phyloP scores from a whole-genome alignment of 73 alveolate species.

The Paramecium sexaurelia region DNA sequence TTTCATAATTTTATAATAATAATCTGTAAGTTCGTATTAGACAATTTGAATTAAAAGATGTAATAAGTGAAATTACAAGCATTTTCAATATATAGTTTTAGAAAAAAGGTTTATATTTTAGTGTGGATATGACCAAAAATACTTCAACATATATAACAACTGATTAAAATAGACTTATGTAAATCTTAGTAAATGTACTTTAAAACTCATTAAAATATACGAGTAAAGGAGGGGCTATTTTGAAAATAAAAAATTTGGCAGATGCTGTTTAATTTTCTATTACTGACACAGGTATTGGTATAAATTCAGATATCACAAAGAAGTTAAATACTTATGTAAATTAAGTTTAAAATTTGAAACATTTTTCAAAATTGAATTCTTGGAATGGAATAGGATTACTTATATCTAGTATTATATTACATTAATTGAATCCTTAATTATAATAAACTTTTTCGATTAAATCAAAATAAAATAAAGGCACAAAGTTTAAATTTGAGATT shows the following conservation, averaged over 20 bases:
- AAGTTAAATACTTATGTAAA: neutral
- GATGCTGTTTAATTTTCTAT: neutral
- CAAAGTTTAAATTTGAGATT: neutral
- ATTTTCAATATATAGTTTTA: neutral
- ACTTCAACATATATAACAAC: neutral
- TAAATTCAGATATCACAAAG: neutral
- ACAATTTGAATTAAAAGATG: neutral
- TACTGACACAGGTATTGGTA: slow-evolving; percentile 31
- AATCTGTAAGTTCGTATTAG: neutral
- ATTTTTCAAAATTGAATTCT: neutral
- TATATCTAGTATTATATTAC: neutral
- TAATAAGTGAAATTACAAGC: neutral
- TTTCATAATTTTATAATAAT: neutral
- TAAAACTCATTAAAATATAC: slow-evolving; percentile 39
- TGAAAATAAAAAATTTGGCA: neutral
- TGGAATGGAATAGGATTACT: slow-evolving; percentile 25
- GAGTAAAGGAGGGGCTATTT: neutral
- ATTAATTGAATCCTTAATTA: neutral
- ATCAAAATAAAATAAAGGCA: neutral
- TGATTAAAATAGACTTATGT: neutral
- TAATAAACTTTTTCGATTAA: neutral
- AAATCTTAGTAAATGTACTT: slow-evolving; percentile 2
- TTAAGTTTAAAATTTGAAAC: neutral
- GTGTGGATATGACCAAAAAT: neutral
- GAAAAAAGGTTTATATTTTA: neutral